Base-by-base conservation (phyloP, 2,329 filamentous ascomycete species). In the Cladosporium colombiae region DNA sequence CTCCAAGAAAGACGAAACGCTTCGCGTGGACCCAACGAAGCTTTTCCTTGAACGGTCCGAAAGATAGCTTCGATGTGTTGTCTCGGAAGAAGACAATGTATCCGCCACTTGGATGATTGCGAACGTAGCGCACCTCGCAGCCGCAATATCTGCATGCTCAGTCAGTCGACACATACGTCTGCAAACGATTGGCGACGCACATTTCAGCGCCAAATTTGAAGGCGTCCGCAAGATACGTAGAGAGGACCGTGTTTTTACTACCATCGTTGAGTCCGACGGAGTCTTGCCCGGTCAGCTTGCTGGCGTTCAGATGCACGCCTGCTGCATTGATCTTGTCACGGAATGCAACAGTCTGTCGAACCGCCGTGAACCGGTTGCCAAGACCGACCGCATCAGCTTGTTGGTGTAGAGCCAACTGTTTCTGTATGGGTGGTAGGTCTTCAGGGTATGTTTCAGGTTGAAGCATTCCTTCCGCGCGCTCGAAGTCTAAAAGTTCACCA, bases 181-280 rank as follows among this genome's bases (percentile, higher is more conserved):
- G 2, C 1, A 21, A 8, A 31, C 21, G 3, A 33, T 33, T n/a
- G 18, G 10, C 33, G 18, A 50, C 55, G 1, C 27, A 65, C 75
- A 91, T 85, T 71, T 91, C 88, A 14, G 88, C 86, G 10, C 88
- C 89, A 86, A 87, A 89, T 71, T 89, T 89, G 88, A 88, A 90
- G 1, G 89, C 88, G 74, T 91, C 88, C 8, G 86, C 82, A 8
- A 91, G 78, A 70, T 91, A 91, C 0, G 88, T 91, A 44, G 89
- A 86, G 1, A 88, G 79, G 0, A 86, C 89, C 13, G 85, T 88
- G 21, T 83, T 89, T 76, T 90, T 90, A 33, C 86, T 89, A 1
- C 87, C 87, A 73, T 91, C 88, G 69, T 91, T 90, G 66, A 89
- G 70, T 0, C 88, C 88, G 0, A 87, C 89, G 46, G 76, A 77